Conservation (phyloP, 1,284 basidiomycete genomes). For the Microbotryum intermedium region DNA sequence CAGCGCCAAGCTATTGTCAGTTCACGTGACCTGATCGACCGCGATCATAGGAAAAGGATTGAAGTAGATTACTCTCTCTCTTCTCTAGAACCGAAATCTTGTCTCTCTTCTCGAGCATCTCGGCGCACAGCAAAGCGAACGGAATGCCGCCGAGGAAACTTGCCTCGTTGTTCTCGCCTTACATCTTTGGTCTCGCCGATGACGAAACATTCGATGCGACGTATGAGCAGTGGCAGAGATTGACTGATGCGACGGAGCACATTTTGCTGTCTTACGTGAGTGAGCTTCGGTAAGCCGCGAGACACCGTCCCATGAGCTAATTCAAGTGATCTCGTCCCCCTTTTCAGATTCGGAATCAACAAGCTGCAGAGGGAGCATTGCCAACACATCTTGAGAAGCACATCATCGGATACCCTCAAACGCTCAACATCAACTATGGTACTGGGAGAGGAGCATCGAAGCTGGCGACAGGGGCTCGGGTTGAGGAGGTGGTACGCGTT, state of each 20-base stretch:
- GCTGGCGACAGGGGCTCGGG: slow-evolving; percentile 10
- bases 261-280: slow-evolving; percentile 75
- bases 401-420: slow-evolving; percentile 28
- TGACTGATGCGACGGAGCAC: slow-evolving; percentile 77
- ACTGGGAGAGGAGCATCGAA: background rate
- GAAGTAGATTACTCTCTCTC: background rate
- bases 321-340: background rate
- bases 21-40: background rate
- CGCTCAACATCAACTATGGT: slow-evolving; percentile 14
- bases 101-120: slow-evolving; percentile 19
- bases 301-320: background rate
- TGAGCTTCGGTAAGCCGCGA: slow-evolving; percentile 38
- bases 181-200: slow-evolving; percentile 63
- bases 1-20: slow-evolving; percentile 18
- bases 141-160: slow-evolving; percentile 33
- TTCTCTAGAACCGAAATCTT: slow-evolving; percentile 14
- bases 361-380: slow-evolving; percentile 18
- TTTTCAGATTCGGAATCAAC: slow-evolving; percentile 29
- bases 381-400: slow-evolving; percentile 32
- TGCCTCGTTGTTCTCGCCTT: slow-evolving; percentile 65
- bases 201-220: slow-evolving; percentile 61
- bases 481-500: slow-evolving; percentile 26
- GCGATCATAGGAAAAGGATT: too few species aligned
- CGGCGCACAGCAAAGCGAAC: slow-evolving; percentile 24
- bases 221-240: slow-evolving; percentile 68